Percentiles rank a stretch among this genome's conserved stretches.
Conservation (phyloP, 345 rosid genomes). For the rapeseed (Brassica napus) region DNA sequence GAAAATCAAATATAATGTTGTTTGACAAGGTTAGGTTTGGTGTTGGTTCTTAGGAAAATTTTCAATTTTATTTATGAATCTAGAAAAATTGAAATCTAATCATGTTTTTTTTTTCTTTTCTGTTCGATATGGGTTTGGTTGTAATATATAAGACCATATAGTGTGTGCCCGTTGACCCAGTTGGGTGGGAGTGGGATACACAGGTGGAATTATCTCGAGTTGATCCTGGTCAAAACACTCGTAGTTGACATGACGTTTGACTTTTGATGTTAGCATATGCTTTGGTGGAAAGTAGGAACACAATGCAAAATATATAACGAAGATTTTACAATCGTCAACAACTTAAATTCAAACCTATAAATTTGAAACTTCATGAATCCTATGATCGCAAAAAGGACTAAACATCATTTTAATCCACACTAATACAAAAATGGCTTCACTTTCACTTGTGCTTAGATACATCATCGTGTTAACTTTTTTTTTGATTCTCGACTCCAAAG, state of each 20-base stretch:
- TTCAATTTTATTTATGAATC: background rate
- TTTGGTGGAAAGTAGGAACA: conserved; percentile 40
- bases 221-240: conserved; percentile 28
- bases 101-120: background rate
- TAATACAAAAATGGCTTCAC: conserved; percentile 19
- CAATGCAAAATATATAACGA: conserved; percentile 27
- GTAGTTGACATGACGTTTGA: conserved; percentile 31
- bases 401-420: background rate
- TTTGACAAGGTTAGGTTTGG: background rate
- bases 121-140: conserved; percentile 5
- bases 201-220: background rate
- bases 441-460: conserved; percentile 24
- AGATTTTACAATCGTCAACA: background rate
- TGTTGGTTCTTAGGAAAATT: background rate
- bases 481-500: conserved; percentile 11
- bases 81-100: background rate
- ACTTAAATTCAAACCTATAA: conserved; percentile 16
- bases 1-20: background rate
- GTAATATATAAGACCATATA: background rate
- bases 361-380: background rate
- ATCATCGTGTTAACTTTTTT: conserved; percentile 14
- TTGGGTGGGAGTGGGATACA: background rate
- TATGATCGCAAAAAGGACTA: background rate
- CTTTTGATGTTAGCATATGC: conserved; percentile 24
- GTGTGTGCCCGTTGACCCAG: conserved; percentile 16